Base-by-base conservation (phyloP, 352 stramenopile genomes). In the Globisporangium rhizosaccharum region DNA sequence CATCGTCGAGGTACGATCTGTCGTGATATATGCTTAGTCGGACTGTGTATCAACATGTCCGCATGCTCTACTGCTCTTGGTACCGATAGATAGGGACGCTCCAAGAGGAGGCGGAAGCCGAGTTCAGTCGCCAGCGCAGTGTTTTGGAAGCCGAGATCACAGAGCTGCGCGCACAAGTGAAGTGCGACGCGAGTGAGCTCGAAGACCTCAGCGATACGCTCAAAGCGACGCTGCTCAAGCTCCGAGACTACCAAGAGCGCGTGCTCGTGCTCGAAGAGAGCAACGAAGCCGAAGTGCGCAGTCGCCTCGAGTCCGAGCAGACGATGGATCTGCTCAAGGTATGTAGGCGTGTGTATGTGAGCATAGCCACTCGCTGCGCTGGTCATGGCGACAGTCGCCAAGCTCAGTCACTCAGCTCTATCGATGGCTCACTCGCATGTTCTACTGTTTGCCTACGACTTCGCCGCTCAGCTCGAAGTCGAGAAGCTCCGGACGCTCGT, bases 271-370 rank as follows among this genome's bases (percentile, higher is more conserved):
- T 91, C 53, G 78, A 90, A 50, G 68, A 88, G 53, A 81, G 73
- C 37, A 80, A 66, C 14, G 79, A 91, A 18, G 48, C 67, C 0
- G 85, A 92, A 66, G 69, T 65, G 6, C 66, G 69, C n/a, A 59
- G 68, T 51, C 72, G 79, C 18, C 52, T 86, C 30, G 76, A 85
- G 39, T 74, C 72, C 1, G 76, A 90, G 49, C 70, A 89, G 56
- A 90, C 79, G 1, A 59, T 92, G 48, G 78, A 92, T 53, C 59
- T 85, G 52, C 73, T 92, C 18, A 88, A 83, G 60, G 65, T 72
- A 37, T 1, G 51, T 51, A 3, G 3, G 18, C 10, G 2, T 10
- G 30, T 53, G 17, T 14, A 8, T 56, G 36, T 10, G 17, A 30
- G 6, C 28, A 33, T 6, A 6, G 6, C 6, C 28, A 33, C 28